phyloP scores from a whole-genome alignment of 2,329 filamentous ascomycete species.

The Cladosporium velox region DNA sequence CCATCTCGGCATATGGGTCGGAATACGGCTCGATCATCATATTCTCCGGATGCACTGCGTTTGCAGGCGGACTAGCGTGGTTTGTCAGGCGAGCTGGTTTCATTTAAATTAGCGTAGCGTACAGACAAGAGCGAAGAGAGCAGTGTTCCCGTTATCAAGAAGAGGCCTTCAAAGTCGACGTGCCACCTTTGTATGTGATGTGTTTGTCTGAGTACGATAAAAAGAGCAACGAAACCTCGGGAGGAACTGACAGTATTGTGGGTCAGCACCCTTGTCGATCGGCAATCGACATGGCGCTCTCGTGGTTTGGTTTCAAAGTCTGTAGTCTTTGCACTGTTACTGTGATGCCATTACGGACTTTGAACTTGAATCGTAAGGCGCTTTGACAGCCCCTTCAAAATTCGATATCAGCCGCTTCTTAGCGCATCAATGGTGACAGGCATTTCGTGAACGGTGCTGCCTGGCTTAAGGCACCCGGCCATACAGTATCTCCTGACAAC shows the following conservation, averaged over 20 bases:
- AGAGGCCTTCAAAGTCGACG: neutral
- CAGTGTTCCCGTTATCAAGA: neutral
- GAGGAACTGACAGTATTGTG: neutral
- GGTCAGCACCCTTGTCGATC: neutral
- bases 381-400: neutral
- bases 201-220: neutral
- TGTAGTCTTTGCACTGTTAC: neutral
- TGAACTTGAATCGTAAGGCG: neutral
- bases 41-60: conserved; percentile 45
- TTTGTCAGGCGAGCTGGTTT: conserved; percentile 19
- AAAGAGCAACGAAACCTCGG: neutral
- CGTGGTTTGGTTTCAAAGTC: neutral
- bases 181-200: neutral
- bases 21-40: conserved; percentile 46
- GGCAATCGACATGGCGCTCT: neutral
- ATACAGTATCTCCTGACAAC: neutral
- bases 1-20: conserved; percentile 44
- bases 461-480: neutral
- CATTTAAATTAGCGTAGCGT: neutral
- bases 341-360: no score
- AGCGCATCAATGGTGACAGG: neutral
- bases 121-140: neutral
- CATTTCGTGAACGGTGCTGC: neutral
- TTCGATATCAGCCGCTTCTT: neutral
- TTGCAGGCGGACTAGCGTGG: conserved; percentile 28